A percentile compares a stretch with the other conserved stretches of the same genome.
Evolutionary conservation across 169 alveolate species (phyloP).

Genomic region (Eimeria brunetti): DNA sequence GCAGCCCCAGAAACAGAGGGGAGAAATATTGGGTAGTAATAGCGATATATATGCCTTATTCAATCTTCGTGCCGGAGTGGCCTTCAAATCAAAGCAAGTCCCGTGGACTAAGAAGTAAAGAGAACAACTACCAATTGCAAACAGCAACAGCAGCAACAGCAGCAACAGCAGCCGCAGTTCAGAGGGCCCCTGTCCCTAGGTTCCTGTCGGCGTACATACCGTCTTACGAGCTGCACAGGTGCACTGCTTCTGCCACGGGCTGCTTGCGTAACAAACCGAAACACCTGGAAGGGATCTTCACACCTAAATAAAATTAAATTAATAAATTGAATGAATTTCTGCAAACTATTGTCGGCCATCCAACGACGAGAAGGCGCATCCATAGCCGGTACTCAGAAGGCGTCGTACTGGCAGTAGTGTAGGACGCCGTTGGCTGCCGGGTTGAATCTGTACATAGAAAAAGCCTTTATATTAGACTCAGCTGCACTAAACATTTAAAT

Average conservation of each 20-base stretch:
- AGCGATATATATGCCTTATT: not conserved
- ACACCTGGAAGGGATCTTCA: not conserved
- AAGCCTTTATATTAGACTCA: not conserved
- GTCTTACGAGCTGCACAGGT: not conserved
- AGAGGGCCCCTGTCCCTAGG: too few species aligned
- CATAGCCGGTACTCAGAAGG: not conserved
- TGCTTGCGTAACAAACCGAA: not conserved
- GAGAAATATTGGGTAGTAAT: not conserved
- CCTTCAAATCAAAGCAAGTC: not conserved
- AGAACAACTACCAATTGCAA: not conserved
- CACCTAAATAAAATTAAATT: not conserved
- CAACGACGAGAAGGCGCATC: not conserved
- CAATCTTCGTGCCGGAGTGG: not conserved
- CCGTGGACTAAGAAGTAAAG: not conserved
- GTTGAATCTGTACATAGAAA: not conserved
- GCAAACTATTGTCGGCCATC: not conserved
- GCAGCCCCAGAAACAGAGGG: too few species aligned
- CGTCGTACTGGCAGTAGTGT: not conserved
- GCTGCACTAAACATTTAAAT: not conserved
- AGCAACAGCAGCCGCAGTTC: too few species aligned
- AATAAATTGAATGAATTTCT: not conserved
- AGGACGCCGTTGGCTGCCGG: not conserved
- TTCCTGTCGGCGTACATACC: too few species aligned
- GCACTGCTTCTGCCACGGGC: slow-evolving; percentile 16
- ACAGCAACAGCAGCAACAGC: too few species aligned